These are phyloP conservation scores for Colletotrichum somersetense DNA, from an alignment of 2,329 filamentous ascomycete genomes.

Conservation along the genomic window DNA sequence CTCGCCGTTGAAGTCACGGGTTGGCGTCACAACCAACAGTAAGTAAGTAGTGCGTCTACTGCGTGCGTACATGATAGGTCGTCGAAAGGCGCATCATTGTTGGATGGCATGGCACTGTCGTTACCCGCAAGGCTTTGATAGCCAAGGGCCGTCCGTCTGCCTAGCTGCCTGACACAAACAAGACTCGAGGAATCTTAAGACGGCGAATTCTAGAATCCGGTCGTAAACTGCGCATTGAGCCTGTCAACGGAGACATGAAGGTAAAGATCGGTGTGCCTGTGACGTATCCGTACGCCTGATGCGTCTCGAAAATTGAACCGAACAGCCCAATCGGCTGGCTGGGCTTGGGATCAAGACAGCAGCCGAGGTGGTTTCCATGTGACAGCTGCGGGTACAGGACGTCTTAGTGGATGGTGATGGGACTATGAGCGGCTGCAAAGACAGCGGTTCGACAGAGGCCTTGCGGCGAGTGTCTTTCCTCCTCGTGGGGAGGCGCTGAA, in stretches of 20 bases:
- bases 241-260: background rate
- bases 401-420: background rate
- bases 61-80: too few species aligned
- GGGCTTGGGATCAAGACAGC: background rate
- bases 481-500: background rate
- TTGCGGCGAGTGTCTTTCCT: background rate
- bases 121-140: background rate
- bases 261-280: background rate
- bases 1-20: background rate
- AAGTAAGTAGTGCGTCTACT: too few species aligned
- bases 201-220: background rate
- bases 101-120: background rate
- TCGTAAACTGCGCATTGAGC: background rate
- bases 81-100: background rate
- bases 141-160: background rate
- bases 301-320: background rate
- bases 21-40: too few species aligned
- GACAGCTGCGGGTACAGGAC: slow-evolving; percentile 17
- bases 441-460: background rate
- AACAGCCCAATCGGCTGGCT: background rate
- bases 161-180: background rate
- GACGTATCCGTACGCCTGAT: background rate
- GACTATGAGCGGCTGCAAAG: background rate
- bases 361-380: slow-evolving; percentile 13
- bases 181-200: background rate